Percentiles rank a stretch among this genome's conserved stretches.
These are phyloP conservation scores for Avicennia marina DNA, from an alignment of 257 asterid genomes.

Conservation along the genomic window DNA sequence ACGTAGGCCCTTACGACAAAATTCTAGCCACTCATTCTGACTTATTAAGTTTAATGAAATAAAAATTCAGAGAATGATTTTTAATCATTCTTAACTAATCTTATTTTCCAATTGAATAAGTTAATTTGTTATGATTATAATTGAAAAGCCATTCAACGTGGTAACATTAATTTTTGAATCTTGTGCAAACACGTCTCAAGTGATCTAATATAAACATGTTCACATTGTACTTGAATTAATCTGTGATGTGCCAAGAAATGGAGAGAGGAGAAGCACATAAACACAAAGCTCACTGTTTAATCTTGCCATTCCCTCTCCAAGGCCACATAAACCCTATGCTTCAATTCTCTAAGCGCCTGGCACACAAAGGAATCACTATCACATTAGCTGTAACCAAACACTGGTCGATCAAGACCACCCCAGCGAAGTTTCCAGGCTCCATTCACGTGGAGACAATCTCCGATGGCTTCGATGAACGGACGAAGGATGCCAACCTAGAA, in stretches of 20 bases:
- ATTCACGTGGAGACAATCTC: conserved; percentile 34
- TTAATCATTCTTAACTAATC: too few species aligned
- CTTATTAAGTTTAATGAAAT: too few species aligned
- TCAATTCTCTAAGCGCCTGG: conserved; percentile 43
- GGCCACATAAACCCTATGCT: conserved; percentile 59
- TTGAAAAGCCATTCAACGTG: too few species aligned
- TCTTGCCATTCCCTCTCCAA: conserved; percentile 37
- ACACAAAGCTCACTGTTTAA: conserved; percentile 30
- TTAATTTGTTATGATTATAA: too few species aligned
- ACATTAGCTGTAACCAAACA: conserved; percentile 23
- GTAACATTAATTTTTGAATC: too few species aligned
- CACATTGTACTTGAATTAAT: background rate
- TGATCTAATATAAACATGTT: too few species aligned
- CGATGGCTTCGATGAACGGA: conserved; percentile 39
- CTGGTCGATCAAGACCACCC: conserved; percentile 13
- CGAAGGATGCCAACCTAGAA: background rate
- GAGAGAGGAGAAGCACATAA: conserved; percentile 9
- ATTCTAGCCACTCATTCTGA: too few species aligned
- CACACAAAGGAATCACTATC: conserved; percentile 19
- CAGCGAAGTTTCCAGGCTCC: background rate
- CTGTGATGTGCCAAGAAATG: conserved; percentile 4
- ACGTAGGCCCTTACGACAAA: too few species aligned
- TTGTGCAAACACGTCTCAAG: too few species aligned
- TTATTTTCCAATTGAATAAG: too few species aligned
- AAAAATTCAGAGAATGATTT: too few species aligned